Conservation (phyloP, 1,284 basidiomycete species). For the Peniophora sp. region DNA sequence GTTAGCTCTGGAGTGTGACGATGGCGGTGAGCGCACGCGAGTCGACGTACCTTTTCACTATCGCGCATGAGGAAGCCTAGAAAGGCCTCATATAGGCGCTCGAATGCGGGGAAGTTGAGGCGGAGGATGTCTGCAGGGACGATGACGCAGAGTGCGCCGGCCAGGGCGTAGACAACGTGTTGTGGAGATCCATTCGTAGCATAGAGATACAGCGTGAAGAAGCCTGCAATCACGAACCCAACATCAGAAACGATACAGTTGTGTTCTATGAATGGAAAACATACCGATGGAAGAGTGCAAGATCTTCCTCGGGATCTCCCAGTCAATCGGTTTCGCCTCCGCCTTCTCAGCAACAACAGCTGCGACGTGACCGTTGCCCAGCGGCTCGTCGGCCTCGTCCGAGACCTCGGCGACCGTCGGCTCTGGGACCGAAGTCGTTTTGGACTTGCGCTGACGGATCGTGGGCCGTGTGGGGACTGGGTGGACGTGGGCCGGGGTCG, state of each 20-base stretch:
- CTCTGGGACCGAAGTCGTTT: constrained; percentile 3
- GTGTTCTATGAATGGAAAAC: constrained; percentile 18
- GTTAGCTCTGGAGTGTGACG: background rate
- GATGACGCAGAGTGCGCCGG: constrained; percentile 63
- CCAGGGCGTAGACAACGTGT: constrained; percentile 59
- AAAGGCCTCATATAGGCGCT: constrained; percentile 65
- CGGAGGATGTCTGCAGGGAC: constrained; percentile 75
- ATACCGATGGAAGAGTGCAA: constrained; percentile 87
- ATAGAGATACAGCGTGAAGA: constrained; percentile 79
- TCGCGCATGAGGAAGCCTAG: constrained; percentile 93
- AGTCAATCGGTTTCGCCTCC: constrained; percentile 31
- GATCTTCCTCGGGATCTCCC: constrained; percentile 89
- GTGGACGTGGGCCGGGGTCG: constrained; percentile 11
- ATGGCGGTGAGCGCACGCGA: background rate
- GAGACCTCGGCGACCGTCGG: constrained; percentile 9
- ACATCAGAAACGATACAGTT: constrained; percentile 1
- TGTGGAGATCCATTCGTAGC: constrained; percentile 45
- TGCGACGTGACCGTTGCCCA: constrained; percentile 5
- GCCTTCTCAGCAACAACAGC: constrained; percentile 6
- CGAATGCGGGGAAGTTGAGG: constrained; percentile 64
- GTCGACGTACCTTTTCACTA: constrained; percentile 64
- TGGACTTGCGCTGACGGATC: constrained; percentile 12
- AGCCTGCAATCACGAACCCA: constrained; percentile 52
- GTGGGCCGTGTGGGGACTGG: constrained; percentile 6
- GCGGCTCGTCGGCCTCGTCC: constrained; percentile 12